A percentile compares a stretch with the other conserved stretches of the same genome.
phyloP scores from a whole-genome alignment of 768 basidiomycete genomes.

The Leccinum broughii region DNA sequence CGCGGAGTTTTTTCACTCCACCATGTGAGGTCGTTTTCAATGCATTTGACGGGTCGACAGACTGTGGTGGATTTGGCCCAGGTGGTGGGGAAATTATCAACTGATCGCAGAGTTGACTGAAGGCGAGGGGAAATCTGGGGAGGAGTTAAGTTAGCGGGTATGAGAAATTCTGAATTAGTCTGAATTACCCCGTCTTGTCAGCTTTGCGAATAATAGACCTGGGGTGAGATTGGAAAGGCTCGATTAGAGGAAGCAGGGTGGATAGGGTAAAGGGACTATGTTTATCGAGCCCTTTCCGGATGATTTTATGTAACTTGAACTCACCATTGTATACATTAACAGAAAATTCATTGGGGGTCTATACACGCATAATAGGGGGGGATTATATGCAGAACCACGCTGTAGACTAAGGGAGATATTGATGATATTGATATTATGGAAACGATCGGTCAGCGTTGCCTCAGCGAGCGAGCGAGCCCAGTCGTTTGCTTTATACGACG shows the following conservation, averaged over 20 bases:
- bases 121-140: neutral
- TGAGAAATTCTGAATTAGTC: conserved; percentile 30
- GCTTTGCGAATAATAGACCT: conserved; percentile 37
- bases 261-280: neutral
- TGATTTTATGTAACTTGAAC: neutral
- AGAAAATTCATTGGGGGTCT: too few species aligned
- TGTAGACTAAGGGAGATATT: neutral
- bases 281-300: neutral
- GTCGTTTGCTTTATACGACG: neutral
- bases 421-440: neutral
- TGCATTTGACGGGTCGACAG: too few species aligned
- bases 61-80: conserved; percentile 37
- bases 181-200: conserved; percentile 21
- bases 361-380: neutral
- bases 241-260: neutral
- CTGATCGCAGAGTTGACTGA: conserved; percentile 38
- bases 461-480: conserved; percentile 2
- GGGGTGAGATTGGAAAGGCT: conserved; percentile 19
- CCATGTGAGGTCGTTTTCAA: too few species aligned
- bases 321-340: too few species aligned
- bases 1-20: too few species aligned
- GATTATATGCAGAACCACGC: neutral
- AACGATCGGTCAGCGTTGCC: neutral
- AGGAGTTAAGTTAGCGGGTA: conserved; percentile 15
- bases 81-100: conserved; percentile 36